phyloP scores from a whole-genome alignment of 345 rosid species.

The Litchi chinensis region DNA sequence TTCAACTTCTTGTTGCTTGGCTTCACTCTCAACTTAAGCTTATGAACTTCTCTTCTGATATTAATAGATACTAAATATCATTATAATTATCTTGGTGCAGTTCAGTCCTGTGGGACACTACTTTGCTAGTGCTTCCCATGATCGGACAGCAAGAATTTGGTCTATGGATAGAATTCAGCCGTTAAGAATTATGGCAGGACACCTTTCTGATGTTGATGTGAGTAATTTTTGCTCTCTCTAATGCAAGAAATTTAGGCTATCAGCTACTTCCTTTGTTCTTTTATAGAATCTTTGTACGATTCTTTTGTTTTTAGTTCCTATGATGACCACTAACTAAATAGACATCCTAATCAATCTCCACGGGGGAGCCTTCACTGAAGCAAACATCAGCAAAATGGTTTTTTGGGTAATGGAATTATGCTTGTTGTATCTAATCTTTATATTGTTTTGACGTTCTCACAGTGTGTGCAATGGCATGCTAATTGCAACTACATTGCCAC shows the following conservation, averaged over 20 bases:
- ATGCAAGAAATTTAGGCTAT: background rate
- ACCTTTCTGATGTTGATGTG: constrained; percentile 96
- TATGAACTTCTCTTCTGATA: background rate
- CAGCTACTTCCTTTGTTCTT: background rate
- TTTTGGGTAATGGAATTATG: background rate
- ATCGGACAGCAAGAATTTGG: constrained; percentile 94
- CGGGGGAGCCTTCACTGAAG: background rate
- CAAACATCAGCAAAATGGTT: background rate
- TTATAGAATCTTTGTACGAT: background rate
- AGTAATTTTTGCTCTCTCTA: constrained; percentile 30
- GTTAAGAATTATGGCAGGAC: constrained; percentile 95
- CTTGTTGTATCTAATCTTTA: background rate
- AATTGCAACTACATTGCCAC: constrained; percentile 96
- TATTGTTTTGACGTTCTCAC: constrained; percentile 15
- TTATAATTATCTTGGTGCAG: constrained; percentile 50
- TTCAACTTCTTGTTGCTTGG: background rate
- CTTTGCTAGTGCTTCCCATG: constrained; percentile 96
- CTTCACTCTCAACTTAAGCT: background rate
- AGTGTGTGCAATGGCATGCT: constrained; percentile 98
- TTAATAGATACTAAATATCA: background rate
- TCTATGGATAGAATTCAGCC: constrained; percentile 94
- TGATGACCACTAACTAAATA: too few species aligned
- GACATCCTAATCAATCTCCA: too few species aligned
- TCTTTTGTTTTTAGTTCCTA: background rate
- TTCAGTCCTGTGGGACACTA: constrained; percentile 94